Conservation (phyloP, 768 basidiomycete genomes). For the Artomyces pyxidatus region DNA sequence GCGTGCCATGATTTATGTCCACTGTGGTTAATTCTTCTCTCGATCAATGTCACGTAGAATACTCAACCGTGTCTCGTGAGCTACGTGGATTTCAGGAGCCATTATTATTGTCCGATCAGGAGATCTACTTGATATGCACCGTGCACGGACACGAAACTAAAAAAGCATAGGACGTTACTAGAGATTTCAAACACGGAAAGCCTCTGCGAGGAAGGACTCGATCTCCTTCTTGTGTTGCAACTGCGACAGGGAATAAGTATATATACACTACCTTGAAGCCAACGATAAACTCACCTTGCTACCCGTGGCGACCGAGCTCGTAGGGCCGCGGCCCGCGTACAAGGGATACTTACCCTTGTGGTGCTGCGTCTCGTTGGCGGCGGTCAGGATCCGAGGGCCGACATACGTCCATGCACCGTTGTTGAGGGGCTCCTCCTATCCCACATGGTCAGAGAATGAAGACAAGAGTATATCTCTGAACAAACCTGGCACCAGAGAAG, state of each 20-base stretch:
- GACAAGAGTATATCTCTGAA: no score
- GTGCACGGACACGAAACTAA: no score
- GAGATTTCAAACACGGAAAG: constrained; percentile 33
- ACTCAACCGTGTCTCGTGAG: no score
- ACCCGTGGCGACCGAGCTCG: constrained; percentile 86
- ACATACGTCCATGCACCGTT: constrained; percentile 97
- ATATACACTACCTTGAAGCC: neutral
- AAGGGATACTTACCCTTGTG: constrained; percentile 87
- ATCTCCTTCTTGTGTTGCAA: constrained; percentile 87
- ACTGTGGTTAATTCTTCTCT: no score
- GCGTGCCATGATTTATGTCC: no score
- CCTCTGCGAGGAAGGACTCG: constrained; percentile 57
- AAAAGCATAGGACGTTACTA: no score
- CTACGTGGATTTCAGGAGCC: no score
- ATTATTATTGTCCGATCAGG: no score
- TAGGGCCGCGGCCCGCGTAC: constrained; percentile 91
- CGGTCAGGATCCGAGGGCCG: constrained; percentile 87
- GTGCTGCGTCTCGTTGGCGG: constrained; percentile 82
- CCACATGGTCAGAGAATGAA: neutral
- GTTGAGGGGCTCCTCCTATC: constrained; percentile 88
- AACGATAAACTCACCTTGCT: constrained; percentile 54
- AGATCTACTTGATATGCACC: no score
- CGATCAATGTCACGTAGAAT: no score
- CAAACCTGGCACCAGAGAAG: constrained; percentile 84
- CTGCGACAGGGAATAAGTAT: constrained; percentile 26